A percentile compares a stretch with the other conserved stretches of the same genome.
Conservation (phyloP, 164 flowering plant species). For the Malania oleifera region DNA sequence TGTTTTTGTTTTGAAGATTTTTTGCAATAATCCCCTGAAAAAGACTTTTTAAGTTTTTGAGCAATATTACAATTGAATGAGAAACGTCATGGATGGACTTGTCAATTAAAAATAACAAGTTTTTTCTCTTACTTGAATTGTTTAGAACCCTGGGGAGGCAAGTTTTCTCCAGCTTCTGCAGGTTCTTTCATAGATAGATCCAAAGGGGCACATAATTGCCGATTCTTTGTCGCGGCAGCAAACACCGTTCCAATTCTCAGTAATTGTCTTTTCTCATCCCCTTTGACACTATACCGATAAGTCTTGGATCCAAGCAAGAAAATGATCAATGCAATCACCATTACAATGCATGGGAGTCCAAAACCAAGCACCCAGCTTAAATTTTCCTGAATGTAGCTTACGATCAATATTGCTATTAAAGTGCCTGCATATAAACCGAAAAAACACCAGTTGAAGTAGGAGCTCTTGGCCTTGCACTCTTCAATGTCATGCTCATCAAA, state of each 20-base stretch:
- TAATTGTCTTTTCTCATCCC: conserved; percentile 18
- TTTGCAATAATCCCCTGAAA: too few species aligned
- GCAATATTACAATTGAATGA: too few species aligned
- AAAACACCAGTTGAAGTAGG: conserved; percentile 29
- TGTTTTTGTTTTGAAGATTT: too few species aligned
- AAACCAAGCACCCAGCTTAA: conserved; percentile 25
- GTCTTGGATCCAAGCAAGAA: conserved; percentile 16
- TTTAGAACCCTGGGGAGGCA: conserved; percentile 7
- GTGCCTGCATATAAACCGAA: conserved; percentile 9
- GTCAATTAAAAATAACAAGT: too few species aligned
- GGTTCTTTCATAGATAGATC: conserved; percentile 4
- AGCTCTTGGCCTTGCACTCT: conserved; percentile 19
- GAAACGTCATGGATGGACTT: too few species aligned
- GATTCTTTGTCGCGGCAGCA: conserved; percentile 8
- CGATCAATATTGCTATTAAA: not conserved
- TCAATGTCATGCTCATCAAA: conserved; percentile 17
- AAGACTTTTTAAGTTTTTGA: too few species aligned
- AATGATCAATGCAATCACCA: conserved; percentile 9
- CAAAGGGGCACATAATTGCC: conserved; percentile 7
- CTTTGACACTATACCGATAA: conserved; percentile 12
- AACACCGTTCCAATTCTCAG: conserved; percentile 14
- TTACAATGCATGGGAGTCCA: conserved; percentile 12
- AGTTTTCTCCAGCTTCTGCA: conserved; percentile 5
- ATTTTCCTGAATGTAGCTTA: conserved; percentile 21
- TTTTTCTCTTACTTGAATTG: conserved; percentile 17